Percentiles rank a stretch among this genome's conserved stretches.
These are phyloP conservation scores for Malassezia dermatis DNA, from an alignment of 1,284 basidiomycete genomes.

Conservation along the genomic window DNA sequence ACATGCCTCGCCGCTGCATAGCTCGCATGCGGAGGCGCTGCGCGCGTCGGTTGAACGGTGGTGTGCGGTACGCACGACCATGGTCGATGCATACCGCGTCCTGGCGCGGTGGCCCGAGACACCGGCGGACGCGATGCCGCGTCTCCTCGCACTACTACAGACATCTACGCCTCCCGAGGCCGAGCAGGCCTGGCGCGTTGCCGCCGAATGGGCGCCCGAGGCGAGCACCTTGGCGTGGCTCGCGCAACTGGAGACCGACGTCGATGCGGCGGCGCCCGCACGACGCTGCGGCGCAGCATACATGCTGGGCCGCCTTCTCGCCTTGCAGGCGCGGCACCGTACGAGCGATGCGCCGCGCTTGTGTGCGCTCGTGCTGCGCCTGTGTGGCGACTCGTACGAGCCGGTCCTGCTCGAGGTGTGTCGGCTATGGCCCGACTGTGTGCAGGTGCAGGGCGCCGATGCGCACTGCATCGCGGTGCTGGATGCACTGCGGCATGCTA, in stretches of 20 bases:
- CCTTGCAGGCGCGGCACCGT: not conserved
- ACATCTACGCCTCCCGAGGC: not conserved
- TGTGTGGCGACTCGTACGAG: not conserved
- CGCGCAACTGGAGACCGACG: not conserved
- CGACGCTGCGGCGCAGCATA: not conserved
- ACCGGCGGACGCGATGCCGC: not conserved
- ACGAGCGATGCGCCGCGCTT: not conserved
- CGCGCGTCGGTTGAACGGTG: slow-evolving; percentile 1
- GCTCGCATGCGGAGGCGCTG: slow-evolving; percentile 5
- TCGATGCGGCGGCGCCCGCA: not conserved
- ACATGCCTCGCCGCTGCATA: not conserved
- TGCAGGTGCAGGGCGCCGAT: not conserved
- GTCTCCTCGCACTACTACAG: not conserved
- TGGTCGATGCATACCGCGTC: not conserved
- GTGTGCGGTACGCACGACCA: not conserved
- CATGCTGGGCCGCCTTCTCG: not conserved
- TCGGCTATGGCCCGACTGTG: slow-evolving; percentile 1
- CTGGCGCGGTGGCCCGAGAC: not conserved
- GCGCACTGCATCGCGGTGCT: not conserved
- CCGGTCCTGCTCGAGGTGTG: not conserved
- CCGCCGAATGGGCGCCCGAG: not conserved
- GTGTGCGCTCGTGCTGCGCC: not conserved
- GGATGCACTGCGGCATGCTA: not conserved
- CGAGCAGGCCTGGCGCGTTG: not conserved
- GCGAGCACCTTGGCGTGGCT: not conserved